Conservation (phyloP, 2,329 filamentous ascomycete species). For the Aspergillus intermedius region DNA sequence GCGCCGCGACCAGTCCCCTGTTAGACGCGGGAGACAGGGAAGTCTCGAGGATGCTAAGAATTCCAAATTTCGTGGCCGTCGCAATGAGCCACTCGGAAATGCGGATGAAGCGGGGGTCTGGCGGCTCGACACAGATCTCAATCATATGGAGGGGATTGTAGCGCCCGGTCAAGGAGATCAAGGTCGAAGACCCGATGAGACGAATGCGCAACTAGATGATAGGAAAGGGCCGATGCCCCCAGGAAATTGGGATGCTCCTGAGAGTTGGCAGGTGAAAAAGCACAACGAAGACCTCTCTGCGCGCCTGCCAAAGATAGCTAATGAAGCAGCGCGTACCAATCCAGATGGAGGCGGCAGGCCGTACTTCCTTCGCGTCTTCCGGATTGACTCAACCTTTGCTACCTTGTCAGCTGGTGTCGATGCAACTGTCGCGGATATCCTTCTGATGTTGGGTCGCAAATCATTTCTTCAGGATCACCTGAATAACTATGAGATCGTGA, state of each 20-base stretch:
- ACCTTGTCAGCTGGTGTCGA: slow-evolving; percentile 80
- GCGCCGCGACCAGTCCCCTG: slow-evolving; percentile 29
- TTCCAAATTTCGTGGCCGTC: slow-evolving; percentile 26
- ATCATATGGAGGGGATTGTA: slow-evolving; percentile 86
- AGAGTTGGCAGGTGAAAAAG: slow-evolving; percentile 90
- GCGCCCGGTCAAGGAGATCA: background rate
- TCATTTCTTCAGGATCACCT: slow-evolving; percentile 84
- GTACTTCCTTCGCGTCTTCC: slow-evolving; percentile 93
- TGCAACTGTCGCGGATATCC: slow-evolving; percentile 77
- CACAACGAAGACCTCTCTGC: slow-evolving; percentile 35
- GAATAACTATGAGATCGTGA: slow-evolving; percentile 90
- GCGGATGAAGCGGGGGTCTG: slow-evolving; percentile 60
- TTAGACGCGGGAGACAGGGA: slow-evolving; percentile 26
- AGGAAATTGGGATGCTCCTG: slow-evolving; percentile 82
- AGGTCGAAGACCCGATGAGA: background rate
- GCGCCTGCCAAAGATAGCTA: slow-evolving; percentile 44
- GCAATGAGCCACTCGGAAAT: slow-evolving; percentile 22
- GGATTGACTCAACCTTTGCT: slow-evolving; percentile 87
- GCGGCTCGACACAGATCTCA: slow-evolving; percentile 78
- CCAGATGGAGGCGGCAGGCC: slow-evolving; percentile 68
- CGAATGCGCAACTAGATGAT: background rate
- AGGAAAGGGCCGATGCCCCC: slow-evolving; percentile 20
- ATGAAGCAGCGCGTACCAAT: slow-evolving; percentile 63
- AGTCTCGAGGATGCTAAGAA: slow-evolving; percentile 27
- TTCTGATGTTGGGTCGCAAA: slow-evolving; percentile 88